Evolutionary conservation across 306 rosid species (phyloP), one percentile per base, ranked within the genome.

Genomic region (Glycine latifolia): DNA sequence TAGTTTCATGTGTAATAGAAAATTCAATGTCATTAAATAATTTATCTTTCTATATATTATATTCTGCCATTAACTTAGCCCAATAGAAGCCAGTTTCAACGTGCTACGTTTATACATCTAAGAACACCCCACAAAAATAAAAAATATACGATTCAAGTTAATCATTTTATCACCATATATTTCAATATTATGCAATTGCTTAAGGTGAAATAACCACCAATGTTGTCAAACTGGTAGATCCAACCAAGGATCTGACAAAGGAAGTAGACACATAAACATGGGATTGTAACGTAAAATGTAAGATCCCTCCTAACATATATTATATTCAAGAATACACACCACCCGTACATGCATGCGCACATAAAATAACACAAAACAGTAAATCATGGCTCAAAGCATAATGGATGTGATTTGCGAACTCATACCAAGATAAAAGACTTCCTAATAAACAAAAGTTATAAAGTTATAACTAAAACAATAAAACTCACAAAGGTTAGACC

Each of bases 1-100:
- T 44, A 87, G 73, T 65, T 39, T 65, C 16, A 67, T 10, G 20
- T 31, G 56, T 48, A 79, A 47, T 17, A 26, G 73, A 75, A 75
- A 62, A n/a, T 12, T 75, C 62, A 56, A 67, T 16, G 13, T 50
- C 44, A 58, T 48, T 37, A 83, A 52, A 73, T 74, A 55, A 49
- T 37, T 49, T 39, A 79, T 71, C 72, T 55, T 71, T 33, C 39
- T 35, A 35, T 5, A 55, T 4, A 61, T 71, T 13, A 47, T 55
- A 61, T 41, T 46, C 8, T 58, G 49, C 41, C 26, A 75, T 33
- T 54, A 13, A 81, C 70, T 13, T 68, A 26, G 46, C 47, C 62
- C 20, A 7, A 66, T 3, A 62, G 13, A 70, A 58, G 52, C 65
- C 31, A 59, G 62, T 35, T 70, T 71, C 20, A 7, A 48, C 7